Percentiles rank a stretch among this genome's conserved stretches.
These are phyloP conservation scores for Mortierella hygrophila DNA, from an alignment of 192 early-diverging fungal species.

Conservation along the genomic window DNA sequence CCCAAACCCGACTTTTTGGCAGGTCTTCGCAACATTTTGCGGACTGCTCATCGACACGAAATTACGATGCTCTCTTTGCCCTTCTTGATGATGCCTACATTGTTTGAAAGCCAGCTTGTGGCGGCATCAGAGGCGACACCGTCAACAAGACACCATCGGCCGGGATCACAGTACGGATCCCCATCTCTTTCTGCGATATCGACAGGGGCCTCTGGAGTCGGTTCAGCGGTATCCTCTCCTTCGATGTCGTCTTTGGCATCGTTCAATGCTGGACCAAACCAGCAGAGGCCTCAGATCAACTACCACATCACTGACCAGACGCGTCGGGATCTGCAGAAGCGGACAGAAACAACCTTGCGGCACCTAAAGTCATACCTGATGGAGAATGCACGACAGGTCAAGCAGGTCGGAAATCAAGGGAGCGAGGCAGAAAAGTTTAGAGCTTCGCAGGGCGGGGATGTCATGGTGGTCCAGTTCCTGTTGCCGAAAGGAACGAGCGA, in stretches of 20 bases:
- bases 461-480: slow-evolving; percentile 65
- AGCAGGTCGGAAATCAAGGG: slow-evolving; percentile 59
- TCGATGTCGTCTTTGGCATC: slow-evolving; percentile 22
- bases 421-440: slow-evolving; percentile 56
- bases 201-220: neutral
- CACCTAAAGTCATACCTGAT: slow-evolving; percentile 69
- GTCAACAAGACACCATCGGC: slow-evolving; percentile 14
- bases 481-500: slow-evolving; percentile 61
- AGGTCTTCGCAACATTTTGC: slow-evolving; percentile 75
- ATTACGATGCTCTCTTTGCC: slow-evolving; percentile 75
- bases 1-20: slow-evolving; percentile 58
- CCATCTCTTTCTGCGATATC: slow-evolving; percentile 11
- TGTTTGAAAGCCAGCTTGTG: slow-evolving; percentile 38
- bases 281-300: slow-evolving; percentile 31
- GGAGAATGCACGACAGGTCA: slow-evolving; percentile 63
- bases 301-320: slow-evolving; percentile 38
- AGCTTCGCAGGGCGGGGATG: slow-evolving; percentile 54
- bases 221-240: slow-evolving; percentile 16
- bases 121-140: neutral
- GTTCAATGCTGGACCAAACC: slow-evolving; percentile 15
- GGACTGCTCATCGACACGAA: slow-evolving; percentile 69
- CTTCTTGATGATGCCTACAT: slow-evolving; percentile 70
- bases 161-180: slow-evolving; percentile 20
- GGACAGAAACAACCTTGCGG: slow-evolving; percentile 63
- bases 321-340: slow-evolving; percentile 58